Evolutionary conservation across 257 asterid genomes (phyloP).

Genomic region (Penstemon eatonii): DNA sequence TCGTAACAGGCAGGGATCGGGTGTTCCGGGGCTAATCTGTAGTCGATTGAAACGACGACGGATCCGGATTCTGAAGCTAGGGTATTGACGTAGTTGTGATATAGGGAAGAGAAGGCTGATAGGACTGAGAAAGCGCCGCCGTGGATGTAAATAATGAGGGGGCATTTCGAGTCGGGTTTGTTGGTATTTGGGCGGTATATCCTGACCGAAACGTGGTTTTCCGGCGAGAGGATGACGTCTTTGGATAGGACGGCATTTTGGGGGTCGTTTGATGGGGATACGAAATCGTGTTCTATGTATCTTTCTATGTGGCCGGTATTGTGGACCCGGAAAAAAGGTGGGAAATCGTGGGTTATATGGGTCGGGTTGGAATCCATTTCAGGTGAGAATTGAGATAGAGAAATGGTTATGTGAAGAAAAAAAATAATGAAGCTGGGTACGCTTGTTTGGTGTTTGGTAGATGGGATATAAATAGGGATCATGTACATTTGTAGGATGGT

Average conservation of each 20-base stretch:
- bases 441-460: too few species aligned
- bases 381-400: too few species aligned
- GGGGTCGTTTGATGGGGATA: conserved; percentile 54
- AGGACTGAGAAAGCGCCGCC: conserved; percentile 69
- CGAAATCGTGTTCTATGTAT: conserved; percentile 15
- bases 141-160: conserved; percentile 69
- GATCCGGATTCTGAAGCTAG: conserved; percentile 51
- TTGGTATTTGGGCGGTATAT: conserved; percentile 54
- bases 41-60: conserved; percentile 63
- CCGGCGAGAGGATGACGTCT: conserved; percentile 55
- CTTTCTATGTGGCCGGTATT: conserved; percentile 52
- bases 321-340: conserved; percentile 48
- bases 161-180: conserved; percentile 38
- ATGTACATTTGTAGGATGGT: too few species aligned
- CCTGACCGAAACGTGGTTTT: conserved; percentile 43
- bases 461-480: too few species aligned
- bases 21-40: conserved; percentile 70
- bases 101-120: conserved; percentile 58
- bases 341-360: conserved; percentile 39
- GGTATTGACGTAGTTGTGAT: conserved; percentile 44
- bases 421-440: too few species aligned
- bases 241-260: conserved; percentile 47
- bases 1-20: conserved; percentile 69
- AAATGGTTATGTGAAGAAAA: too few species aligned
- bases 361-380: too few species aligned